Evolutionary conservation across 345 rosid species (phyloP), one percentile per base, ranked within the genome.

Genomic region (Linum tenue): DNA sequence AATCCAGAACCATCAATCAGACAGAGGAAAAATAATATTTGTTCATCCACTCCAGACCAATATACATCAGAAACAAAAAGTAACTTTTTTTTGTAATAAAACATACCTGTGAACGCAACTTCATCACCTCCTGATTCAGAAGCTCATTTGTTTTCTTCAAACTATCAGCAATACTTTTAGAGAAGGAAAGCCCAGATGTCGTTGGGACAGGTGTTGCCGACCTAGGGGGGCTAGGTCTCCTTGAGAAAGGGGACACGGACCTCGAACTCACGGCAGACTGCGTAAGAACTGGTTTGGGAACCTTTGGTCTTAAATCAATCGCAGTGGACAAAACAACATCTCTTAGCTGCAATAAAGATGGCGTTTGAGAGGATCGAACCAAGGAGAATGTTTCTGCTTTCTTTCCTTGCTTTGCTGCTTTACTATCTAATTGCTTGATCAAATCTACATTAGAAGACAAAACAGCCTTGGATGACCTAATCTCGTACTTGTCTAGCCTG

Each of bases 181-280:
- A 88, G 51, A 90, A 90, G 12, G 81, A 85, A 71, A 94, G 87
- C 59, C 97, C 97, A 6, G 85, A 76, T 4, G 86, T 81, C 15
- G 89, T 86, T 64, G 96, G 96, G 69, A 94, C 83, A 42, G 97
- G 97, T 31, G 99, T 94, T 15, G 90, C 91, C 68, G 91, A 94
- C 66, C 96, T 95, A 55, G 97, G 96, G 31, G 99, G 97, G 67
- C 99, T 90, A 64, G 96, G 81, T 73, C 85, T 90, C 81, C 95
- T 83, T 11, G 97, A 90, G 80, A 94, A 90, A 77, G 96, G 99
- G 41, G 99, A 94, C 67, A 94, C 90, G 0, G 99, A 88, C 79
- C 97, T 83, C 22, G 99, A 94, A 80, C 82, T 90, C 64, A 78
- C 87, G 66, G 90, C 97, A 64, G 96, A 90, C 16, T 87, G 81